Conservation (phyloP, 768 basidiomycete species). For the Botryobasidium botryosum region DNA sequence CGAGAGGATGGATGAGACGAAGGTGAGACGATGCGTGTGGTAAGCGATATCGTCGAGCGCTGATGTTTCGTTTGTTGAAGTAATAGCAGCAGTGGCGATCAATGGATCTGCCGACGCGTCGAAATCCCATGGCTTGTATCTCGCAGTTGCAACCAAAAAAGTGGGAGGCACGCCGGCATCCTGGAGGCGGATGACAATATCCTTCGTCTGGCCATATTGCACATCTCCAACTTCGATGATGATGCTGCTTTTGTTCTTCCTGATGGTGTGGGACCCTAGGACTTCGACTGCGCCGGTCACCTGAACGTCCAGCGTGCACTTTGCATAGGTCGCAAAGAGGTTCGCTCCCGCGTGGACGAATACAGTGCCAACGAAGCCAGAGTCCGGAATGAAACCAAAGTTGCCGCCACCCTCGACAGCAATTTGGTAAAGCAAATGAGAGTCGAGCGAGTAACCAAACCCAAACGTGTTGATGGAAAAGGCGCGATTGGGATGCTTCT, state of each 20-base stretch:
- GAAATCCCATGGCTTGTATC: too few species aligned
- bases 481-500: slow-evolving; percentile 7
- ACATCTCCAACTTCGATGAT: slow-evolving; percentile 7
- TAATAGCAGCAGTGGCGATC: too few species aligned
- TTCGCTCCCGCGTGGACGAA: slow-evolving; percentile 14
- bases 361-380: slow-evolving; percentile 13
- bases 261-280: too few species aligned
- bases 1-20: background rate
- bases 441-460: slow-evolving; percentile 13
- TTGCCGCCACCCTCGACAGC: slow-evolving; percentile 7
- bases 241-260: background rate
- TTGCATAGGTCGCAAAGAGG: slow-evolving; percentile 11
- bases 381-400: slow-evolving; percentile 11
- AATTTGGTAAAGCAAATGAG: slow-evolving; percentile 9
- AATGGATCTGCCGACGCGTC: too few species aligned
- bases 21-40: background rate
- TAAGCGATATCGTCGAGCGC: too few species aligned
- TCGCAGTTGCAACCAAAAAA: too few species aligned
- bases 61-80: too few species aligned
- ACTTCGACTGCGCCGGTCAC: too few species aligned
- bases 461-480: slow-evolving; percentile 13
- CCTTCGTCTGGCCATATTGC: slow-evolving; percentile 3
- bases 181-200: slow-evolving; percentile 3
- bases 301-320: background rate
- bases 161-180: background rate